Percentiles rank a stretch among this genome's conserved stretches.
Evolutionary conservation across 257 asterid species (phyloP).

Genomic region (Thymus mandschuricus): DNA sequence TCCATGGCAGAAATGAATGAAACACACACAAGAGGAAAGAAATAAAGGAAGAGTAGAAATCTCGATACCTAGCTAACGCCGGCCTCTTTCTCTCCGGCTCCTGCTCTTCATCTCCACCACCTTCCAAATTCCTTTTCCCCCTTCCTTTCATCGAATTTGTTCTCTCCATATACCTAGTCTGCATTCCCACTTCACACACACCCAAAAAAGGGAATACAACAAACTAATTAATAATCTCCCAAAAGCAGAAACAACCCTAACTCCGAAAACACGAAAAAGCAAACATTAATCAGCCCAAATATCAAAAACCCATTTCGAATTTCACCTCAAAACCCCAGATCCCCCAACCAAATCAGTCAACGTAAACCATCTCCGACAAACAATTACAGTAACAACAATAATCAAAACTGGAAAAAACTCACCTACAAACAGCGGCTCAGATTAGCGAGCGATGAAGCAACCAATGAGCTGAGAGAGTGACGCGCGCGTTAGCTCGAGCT

Average conservation of each 20-base stretch:
- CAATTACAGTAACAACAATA: neutral
- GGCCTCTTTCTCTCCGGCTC: conserved; percentile 64
- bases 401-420: neutral
- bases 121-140: conserved; percentile 83
- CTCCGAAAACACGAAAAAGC: conserved; percentile 19
- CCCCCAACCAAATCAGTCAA: conserved; percentile 30
- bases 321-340: conserved; percentile 34
- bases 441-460: neutral
- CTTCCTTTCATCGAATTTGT: conserved; percentile 68
- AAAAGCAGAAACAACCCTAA: conserved; percentile 18
- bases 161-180: conserved; percentile 87
- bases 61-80: conserved; percentile 50
- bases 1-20: neutral
- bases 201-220: conserved; percentile 20
- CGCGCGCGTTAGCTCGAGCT: conserved; percentile 19
- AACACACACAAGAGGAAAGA: neutral
- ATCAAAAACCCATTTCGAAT: conserved; percentile 20
- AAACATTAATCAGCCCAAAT: conserved; percentile 34
- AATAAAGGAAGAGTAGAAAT: conserved; percentile 5
- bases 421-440: conserved; percentile 22
- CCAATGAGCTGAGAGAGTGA: conserved; percentile 21
- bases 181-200: conserved; percentile 57
- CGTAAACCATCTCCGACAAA: neutral
- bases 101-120: conserved; percentile 62
- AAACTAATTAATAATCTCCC: neutral